Base-by-base conservation (phyloP, 495 filamentous ascomycete species). In the Penicillium verhagenii region DNA sequence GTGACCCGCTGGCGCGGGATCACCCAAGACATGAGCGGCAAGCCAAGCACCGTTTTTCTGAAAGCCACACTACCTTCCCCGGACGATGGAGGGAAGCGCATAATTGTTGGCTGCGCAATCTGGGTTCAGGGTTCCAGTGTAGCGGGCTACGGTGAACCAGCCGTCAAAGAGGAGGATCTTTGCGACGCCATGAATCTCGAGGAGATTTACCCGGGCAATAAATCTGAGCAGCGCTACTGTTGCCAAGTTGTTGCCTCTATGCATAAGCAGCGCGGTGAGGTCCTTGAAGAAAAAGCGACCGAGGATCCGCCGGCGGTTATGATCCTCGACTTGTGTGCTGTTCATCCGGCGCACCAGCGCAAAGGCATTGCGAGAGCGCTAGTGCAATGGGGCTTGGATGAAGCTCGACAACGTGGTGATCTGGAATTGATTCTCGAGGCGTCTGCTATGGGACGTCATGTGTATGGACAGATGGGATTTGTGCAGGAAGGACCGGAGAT, bases 401-500 rank as follows among this genome's bases (percentile, higher is more conserved):
- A 76, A 50, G 69, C 73, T 7, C 55, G 54, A 35, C 56, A 65
- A 26, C 62, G 74, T 7, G 73, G 75, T 3, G 63, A 63, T n/a
- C 50, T 70, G 23, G 69, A 78, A 47, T 61, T 63, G 14, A 62
- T 65, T 8, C 63, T 68, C 18, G 75, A 78, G 49, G 75, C 67
- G 23, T 78, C 75, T 6, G 66, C 57, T 8, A 75, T 76, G 72
- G 75, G 75, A 13, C 58, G 75, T 14, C 61, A 68, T 56, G 73
- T 72, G 2, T 78, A 78, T 45, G 35, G 47, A 16, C 60, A 70
- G 24, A 53, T 75, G 51, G 75, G 75, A 0, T 78, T 78, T 49
- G 23, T 47, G 7, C 61, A 63, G 1, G 67, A 72, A 33, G 68
- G 65, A 1, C n/a, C 39, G 4, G 67, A 70, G 31, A 43, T 65